These are phyloP conservation scores for Torulaspora globosa DNA, from an alignment of 1,139 yeast species.

Conservation along the genomic window DNA sequence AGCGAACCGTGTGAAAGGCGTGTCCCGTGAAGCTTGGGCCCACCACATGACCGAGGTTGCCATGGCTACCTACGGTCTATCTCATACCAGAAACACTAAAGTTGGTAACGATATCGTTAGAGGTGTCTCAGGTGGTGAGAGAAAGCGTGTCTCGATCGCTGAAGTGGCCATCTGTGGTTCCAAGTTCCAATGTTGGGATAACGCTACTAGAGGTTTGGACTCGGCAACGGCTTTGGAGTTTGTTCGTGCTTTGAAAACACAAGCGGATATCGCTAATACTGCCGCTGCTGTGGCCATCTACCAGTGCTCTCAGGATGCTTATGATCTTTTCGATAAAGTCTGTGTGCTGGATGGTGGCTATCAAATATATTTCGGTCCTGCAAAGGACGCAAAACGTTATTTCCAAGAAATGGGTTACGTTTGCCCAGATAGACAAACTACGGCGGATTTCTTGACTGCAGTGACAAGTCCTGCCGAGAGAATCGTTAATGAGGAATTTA, in stretches of 20 bases:
- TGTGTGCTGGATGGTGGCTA: constrained; percentile 70
- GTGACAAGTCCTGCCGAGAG: constrained; percentile 73
- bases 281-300: constrained; percentile 73
- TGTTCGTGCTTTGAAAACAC: constrained; percentile 58
- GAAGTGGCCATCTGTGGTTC: constrained; percentile 62
- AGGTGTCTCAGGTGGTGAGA: constrained; percentile 83
- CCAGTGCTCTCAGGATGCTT: constrained; percentile 77
- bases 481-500: constrained; percentile 36
- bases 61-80: constrained; percentile 70
- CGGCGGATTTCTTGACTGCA: constrained; percentile 78
- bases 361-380: constrained; percentile 70
- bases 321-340: constrained; percentile 70
- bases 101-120: constrained; percentile 67
- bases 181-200: constrained; percentile 66
- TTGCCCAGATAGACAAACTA: constrained; percentile 73
- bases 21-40: constrained; percentile 55
- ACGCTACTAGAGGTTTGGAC: constrained; percentile 71
- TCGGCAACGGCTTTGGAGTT: constrained; percentile 78
- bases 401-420: constrained; percentile 65
- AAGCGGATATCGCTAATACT: constrained; percentile 54
- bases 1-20: constrained; percentile 56
- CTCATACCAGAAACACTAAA: constrained; percentile 62
- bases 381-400: constrained; percentile 53
- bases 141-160: constrained; percentile 75
- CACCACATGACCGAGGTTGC: constrained; percentile 58